Conservation (phyloP, 441 rosid genomes). For the Populus hybrid region DNA sequence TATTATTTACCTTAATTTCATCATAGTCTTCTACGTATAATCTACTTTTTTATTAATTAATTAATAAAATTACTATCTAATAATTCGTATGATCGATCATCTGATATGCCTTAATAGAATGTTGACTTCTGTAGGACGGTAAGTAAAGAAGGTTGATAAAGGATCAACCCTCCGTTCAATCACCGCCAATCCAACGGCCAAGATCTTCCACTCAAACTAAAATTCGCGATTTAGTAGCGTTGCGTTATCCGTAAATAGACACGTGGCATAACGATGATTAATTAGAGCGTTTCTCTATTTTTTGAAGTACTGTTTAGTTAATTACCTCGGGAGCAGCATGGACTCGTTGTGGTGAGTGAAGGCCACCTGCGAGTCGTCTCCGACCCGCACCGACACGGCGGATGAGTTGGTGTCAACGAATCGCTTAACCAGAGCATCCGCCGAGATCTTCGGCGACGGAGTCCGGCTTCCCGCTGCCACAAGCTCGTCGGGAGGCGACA, state of each 20-base stretch:
- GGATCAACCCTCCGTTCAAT: neutral
- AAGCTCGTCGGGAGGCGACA: conserved; percentile 89
- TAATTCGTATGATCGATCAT: neutral
- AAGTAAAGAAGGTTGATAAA: neutral
- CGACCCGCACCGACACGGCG: conserved; percentile 64
- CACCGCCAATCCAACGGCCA: neutral
- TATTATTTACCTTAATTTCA: neutral
- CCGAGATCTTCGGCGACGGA: conserved; percentile 78
- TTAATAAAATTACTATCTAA: neutral
- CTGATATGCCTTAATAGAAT: neutral
- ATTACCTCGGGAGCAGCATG: conserved; percentile 68
- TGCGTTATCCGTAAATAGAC: neutral
- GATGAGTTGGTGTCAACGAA: conserved; percentile 57
- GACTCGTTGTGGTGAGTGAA: conserved; percentile 76
- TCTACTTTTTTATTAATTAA: neutral
- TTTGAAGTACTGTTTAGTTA: neutral
- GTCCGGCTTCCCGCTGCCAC: conserved; percentile 95
- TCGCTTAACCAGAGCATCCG: conserved; percentile 54
- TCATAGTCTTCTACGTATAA: neutral
- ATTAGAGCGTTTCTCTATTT: neutral
- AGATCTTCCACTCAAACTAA: neutral
- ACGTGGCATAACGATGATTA: neutral
- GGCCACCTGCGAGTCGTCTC: conserved; percentile 68
- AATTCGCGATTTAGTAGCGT: neutral
- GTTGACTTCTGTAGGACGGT: neutral